Conservation (phyloP, 2,329 filamentous ascomycete genomes). For the Epichloe bromicola region DNA sequence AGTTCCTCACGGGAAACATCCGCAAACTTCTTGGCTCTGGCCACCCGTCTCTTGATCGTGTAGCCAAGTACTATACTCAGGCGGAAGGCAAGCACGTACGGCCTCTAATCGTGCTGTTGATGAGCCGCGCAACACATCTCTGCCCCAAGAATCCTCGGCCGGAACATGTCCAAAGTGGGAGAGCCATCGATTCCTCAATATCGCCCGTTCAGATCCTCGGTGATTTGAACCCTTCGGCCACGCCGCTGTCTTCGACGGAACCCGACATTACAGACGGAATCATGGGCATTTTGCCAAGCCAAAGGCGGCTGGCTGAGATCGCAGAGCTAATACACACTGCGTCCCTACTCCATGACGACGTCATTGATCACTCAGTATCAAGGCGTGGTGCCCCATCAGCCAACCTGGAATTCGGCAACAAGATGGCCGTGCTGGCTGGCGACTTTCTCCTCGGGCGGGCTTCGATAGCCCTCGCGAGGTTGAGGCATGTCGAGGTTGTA, state of each 20-base stretch:
- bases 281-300: conserved; percentile 75
- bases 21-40: conserved; percentile 85
- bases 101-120: conserved; percentile 86
- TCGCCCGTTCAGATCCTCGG: conserved; percentile 48
- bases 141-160: conserved; percentile 44
- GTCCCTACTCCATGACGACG: conserved; percentile 92
- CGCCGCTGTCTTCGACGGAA: conserved; percentile 26
- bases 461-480: conserved; percentile 79
- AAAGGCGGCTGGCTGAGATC: conserved; percentile 87
- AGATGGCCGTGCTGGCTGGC: conserved; percentile 96
- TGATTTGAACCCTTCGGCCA: conserved; percentile 65
- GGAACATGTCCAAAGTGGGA: conserved; percentile 26
- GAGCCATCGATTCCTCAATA: conserved; percentile 39
- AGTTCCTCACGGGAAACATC: conserved; percentile 88
- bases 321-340: conserved; percentile 96
- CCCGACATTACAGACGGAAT: conserved; percentile 26
- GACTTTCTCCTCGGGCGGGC: conserved; percentile 90
- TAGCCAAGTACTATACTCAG: conserved; percentile 96
- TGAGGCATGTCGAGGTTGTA: conserved; percentile 86
- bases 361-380: conserved; percentile 84
- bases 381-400: conserved; percentile 76
- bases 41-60: conserved; percentile 85
- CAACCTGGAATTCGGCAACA: conserved; percentile 94
- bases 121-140: conserved; percentile 85
- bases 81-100: conserved; percentile 94